These are phyloP conservation scores for Tricholoma terreum DNA, from an alignment of 768 basidiomycete species.

Conservation along the genomic window DNA sequence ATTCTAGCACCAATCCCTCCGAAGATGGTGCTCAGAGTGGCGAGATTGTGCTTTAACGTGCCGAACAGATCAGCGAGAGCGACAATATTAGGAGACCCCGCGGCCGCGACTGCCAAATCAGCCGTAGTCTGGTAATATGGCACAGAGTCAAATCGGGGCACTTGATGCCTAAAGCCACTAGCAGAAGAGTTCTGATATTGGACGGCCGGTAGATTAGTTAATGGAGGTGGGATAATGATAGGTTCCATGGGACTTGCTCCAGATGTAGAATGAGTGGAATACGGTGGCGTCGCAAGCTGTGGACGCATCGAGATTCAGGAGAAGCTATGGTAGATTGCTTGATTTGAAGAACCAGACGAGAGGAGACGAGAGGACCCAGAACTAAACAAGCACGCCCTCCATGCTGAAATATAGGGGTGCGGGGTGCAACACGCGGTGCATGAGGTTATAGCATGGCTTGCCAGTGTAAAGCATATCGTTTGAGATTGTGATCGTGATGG, in stretches of 20 bases:
- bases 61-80: conserved; percentile 43
- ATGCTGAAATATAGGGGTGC: not conserved
- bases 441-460: not conserved
- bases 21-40: conserved; percentile 39
- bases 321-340: not conserved
- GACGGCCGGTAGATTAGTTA: conserved; percentile 2
- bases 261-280: conserved; percentile 3
- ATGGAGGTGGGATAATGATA: conserved; percentile 25
- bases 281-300: conserved; percentile 7
- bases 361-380: not conserved
- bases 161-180: too few species aligned
- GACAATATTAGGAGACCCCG: conserved; percentile 36
- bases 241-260: conserved; percentile 18
- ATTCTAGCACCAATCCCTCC: conserved; percentile 46
- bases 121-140: not conserved
- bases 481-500: not conserved
- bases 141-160: not conserved
- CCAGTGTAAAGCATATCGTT: not conserved
- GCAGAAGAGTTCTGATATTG: not conserved
- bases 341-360: not conserved
- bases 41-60: conserved; percentile 43
- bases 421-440: not conserved
- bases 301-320: conserved; percentile 1
- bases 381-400: not conserved
- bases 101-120: conserved; percentile 15